Conservation (phyloP, 352 stramenopile species). For the Pythium utonaiense region DNA sequence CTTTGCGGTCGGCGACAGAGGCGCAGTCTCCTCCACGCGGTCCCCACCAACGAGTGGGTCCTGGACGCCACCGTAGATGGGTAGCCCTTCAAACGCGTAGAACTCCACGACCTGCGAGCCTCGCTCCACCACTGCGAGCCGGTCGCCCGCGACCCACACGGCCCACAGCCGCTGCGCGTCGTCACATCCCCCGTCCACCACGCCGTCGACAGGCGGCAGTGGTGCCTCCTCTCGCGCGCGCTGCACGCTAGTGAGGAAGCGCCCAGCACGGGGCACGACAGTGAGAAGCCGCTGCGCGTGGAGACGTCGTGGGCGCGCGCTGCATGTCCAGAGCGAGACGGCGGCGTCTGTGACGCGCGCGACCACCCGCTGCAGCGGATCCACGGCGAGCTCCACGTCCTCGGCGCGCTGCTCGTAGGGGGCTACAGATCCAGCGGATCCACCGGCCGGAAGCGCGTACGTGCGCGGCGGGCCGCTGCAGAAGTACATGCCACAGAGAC, state of each 20-base stretch:
- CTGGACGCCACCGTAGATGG: constrained; percentile 7
- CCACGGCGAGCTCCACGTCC: constrained; percentile 49
- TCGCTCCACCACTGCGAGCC: constrained; percentile 64
- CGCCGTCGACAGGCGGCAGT: constrained; percentile 4
- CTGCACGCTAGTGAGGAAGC: constrained; percentile 18
- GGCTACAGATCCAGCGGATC: neutral
- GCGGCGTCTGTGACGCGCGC: constrained; percentile 43
- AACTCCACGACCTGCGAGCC: constrained; percentile 60
- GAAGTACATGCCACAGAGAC: constrained; percentile 81
- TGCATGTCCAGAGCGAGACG: constrained; percentile 50
- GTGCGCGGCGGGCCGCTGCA: constrained; percentile 61
- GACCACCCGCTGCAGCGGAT: constrained; percentile 47
- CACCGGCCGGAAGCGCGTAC: constrained; percentile 31
- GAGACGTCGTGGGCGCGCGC: constrained; percentile 19
- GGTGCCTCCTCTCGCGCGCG: neutral
- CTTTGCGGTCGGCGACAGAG: constrained; percentile 23
- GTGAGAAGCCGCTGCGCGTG: constrained; percentile 42
- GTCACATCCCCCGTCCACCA: constrained; percentile 20
- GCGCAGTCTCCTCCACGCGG: neutral
- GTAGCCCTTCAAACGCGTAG: constrained; percentile 61
- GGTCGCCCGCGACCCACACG: constrained; percentile 46
- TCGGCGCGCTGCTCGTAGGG: constrained; percentile 27
- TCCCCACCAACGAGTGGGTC: neutral
- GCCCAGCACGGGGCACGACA: constrained; percentile 29
- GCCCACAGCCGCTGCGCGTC: constrained; percentile 41